These are phyloP conservation scores for Irpex rosettiformis DNA, from an alignment of 1,284 basidiomycete species.

Conservation along the genomic window DNA sequence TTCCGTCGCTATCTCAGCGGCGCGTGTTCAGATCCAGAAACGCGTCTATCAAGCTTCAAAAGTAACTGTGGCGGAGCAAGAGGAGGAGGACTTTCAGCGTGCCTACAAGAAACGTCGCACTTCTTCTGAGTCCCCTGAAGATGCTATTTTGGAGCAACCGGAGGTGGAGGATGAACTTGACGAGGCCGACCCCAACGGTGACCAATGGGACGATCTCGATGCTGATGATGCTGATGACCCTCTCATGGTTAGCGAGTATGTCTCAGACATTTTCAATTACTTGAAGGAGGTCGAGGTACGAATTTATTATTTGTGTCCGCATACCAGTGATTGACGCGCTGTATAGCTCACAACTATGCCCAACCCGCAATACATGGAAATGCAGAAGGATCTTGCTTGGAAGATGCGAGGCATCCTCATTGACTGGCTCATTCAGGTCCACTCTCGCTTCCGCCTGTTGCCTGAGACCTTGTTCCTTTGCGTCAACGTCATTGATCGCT, in stretches of 20 bases:
- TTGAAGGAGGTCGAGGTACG: conserved; percentile 73
- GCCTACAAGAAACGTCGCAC: conserved; percentile 71
- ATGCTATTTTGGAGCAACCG: conserved; percentile 35
- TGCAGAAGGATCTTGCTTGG: conserved; percentile 90
- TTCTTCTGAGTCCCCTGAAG: conserved; percentile 63
- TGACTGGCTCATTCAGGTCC: conserved; percentile 98
- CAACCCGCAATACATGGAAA: conserved; percentile 87
- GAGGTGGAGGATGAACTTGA: conserved; percentile 29
- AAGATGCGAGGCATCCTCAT: conserved; percentile 92
- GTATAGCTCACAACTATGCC: conserved; percentile 76
- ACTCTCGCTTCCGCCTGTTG: conserved; percentile 89
- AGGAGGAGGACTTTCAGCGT: conserved; percentile 44
- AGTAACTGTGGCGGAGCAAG: conserved; percentile 24
- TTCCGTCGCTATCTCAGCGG: conserved; percentile 14
- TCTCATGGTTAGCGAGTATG: conserved; percentile 96
- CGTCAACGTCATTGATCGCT: conserved; percentile 95
- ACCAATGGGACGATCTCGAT: conserved; percentile 87
- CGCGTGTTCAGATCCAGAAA: conserved; percentile 13
- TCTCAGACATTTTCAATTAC: conserved; percentile 92
- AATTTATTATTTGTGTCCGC: conserved; percentile 29
- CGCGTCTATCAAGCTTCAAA: conserved; percentile 12
- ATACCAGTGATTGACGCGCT: not conserved
- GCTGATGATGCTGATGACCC: conserved; percentile 94
- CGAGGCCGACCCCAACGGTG: conserved; percentile 59
- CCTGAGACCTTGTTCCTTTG: conserved; percentile 96